phyloP scores from a whole-genome alignment of 345 rosid genomes.

The Eucalyptus camaldulensis region DNA sequence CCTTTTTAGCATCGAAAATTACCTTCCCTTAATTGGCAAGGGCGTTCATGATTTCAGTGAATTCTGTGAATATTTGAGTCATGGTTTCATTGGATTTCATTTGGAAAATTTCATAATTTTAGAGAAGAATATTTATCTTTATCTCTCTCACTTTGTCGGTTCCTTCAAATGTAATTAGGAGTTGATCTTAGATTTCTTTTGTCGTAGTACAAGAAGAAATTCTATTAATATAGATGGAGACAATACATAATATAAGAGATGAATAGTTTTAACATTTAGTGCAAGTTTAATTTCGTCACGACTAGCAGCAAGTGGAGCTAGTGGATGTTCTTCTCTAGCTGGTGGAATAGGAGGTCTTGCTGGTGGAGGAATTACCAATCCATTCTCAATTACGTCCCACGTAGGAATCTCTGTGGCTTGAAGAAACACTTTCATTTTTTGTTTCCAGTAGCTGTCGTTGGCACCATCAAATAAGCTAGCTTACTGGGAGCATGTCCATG shows the following conservation, averaged over 20 bases:
- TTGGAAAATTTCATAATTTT: no score
- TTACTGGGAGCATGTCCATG: background rate
- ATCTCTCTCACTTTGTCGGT: no score
- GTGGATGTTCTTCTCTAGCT: background rate
- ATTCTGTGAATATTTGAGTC: no score
- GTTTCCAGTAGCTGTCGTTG: background rate
- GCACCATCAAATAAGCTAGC: background rate
- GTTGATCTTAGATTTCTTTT: background rate
- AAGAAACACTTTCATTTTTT: background rate
- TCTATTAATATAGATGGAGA: background rate
- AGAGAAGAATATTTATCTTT: no score
- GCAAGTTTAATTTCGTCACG: background rate
- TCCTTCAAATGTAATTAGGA: background rate
- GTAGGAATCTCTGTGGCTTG: background rate
- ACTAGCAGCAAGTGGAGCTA: background rate
- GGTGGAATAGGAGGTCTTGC: background rate
- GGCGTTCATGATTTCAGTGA: no score
- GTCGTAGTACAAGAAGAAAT: background rate
- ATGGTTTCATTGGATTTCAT: no score
- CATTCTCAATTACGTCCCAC: slow-evolving; percentile 2
- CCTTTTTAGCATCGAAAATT: no score
- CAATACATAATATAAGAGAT: background rate
- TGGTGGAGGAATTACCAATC: background rate
- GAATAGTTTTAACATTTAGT: background rate
- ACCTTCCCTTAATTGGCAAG: no score